phyloP scores from a whole-genome alignment of 2,329 filamentous ascomycete genomes.

The Hypoxylon sp. region DNA sequence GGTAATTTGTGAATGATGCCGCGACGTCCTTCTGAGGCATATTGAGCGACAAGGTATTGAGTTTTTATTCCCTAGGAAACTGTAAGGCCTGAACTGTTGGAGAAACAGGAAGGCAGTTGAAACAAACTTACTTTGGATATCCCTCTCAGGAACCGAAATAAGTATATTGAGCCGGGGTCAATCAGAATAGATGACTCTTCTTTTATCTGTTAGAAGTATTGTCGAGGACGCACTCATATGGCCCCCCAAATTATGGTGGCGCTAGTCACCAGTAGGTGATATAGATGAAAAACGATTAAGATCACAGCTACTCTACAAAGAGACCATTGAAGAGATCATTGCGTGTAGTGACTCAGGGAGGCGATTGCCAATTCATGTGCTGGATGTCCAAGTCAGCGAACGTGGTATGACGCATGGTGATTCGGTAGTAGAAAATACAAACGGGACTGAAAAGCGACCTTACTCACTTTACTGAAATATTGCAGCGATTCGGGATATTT shows the following conservation, averaged over 20 bases:
- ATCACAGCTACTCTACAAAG: not conserved
- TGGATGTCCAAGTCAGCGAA: not conserved
- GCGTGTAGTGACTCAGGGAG: not conserved
- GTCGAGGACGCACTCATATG: constrained; percentile 25
- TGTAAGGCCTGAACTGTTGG: not conserved
- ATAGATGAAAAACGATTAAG: not conserved
- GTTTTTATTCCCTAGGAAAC: constrained; percentile 1
- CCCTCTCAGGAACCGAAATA: not conserved
- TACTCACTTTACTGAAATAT: constrained; percentile 4
- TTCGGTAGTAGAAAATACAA: not conserved
- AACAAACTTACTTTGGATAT: not conserved
- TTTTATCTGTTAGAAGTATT: constrained; percentile 38
- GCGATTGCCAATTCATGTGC: not conserved
- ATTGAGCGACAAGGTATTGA: not conserved
- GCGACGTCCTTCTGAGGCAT: constrained; percentile 39
- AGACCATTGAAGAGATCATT: not conserved
- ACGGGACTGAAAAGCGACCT: not conserved
- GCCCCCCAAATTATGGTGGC: not conserved
- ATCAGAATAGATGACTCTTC: constrained; percentile 28
- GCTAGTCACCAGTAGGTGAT: not conserved
- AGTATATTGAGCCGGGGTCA: not conserved
- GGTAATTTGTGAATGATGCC: constrained; percentile 42
- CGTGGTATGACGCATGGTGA: not conserved
- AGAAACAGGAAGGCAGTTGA: not conserved
- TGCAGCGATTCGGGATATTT: not conserved